Evolutionary conservation across 495 filamentous ascomycete genomes (phyloP), one percentile per base, ranked within the genome.

Genomic region (Neurospora intermedia): DNA sequence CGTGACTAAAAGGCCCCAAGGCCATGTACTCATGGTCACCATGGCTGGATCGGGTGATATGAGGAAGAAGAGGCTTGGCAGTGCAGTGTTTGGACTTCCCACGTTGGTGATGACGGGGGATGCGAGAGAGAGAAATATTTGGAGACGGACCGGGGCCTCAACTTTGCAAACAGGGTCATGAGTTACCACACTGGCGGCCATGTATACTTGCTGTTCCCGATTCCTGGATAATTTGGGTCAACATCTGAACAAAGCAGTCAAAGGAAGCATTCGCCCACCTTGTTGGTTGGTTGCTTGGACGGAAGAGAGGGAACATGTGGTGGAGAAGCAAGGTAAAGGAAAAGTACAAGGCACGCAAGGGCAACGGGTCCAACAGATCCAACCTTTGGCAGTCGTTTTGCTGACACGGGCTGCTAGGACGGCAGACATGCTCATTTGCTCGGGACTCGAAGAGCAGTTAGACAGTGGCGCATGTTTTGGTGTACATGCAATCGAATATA

Each of bases 321-420:
- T 35, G 70, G 70, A 41, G 11, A 35, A 20, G 7, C 20, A 31
- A 11, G 46, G 8, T 41, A 15, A 45, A 48, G 41, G 43, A 71
- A 45, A 20, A 71, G 48, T 27, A 18, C 41, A 45, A 18, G 23
- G 15, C 16, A 42, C 15, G 10, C 45, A 48, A 45, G 40, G 23
- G 70, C 70, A 71, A 42, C 45, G 41, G 20, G 20, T n/a, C 70
- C 70, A 71, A 31, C 41, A 71, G 18, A 59, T 45, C 40, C 70
- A 39, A 23, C 27, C 43, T 42, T 75, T 74, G 74, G 75, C 75
- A 77, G 75, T 77, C 75, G 40, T 18, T 38, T 38, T 69, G 38
- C 66, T 75, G 74, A 46, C 66, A 48, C 71, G 43, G 62, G 71
- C 45, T 27, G n/a, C 20, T 62, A 35, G 20, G 38, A 41, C 16